Percentiles rank a stretch among this genome's conserved stretches.
Conservation (phyloP, 2,329 filamentous ascomycete genomes). For the Monosporascus cannonballus region DNA sequence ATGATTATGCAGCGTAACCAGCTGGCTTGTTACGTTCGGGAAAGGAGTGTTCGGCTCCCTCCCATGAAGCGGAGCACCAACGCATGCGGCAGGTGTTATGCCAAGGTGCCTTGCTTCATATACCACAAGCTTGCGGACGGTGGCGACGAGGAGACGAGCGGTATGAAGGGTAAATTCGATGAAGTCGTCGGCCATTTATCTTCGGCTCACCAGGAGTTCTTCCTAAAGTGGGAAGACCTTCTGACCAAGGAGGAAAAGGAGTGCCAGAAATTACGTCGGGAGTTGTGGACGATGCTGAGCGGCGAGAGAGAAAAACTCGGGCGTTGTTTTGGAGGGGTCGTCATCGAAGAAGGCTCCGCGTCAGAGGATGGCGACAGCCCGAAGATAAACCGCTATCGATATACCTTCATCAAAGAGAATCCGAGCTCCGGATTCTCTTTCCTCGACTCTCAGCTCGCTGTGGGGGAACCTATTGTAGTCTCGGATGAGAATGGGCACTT, state of each 20-base stretch:
- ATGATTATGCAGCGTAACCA: constrained; percentile 97
- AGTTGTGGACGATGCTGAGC: constrained; percentile 95
- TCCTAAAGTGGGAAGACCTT: constrained; percentile 89
- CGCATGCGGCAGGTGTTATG: constrained; percentile 82
- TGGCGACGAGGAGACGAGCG: constrained; percentile 75
- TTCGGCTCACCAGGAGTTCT: constrained; percentile 71
- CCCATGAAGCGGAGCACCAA: constrained; percentile 79
- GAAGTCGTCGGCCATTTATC: constrained; percentile 75
- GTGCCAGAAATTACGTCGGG: constrained; percentile 76
- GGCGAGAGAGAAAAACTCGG: constrained; percentile 80
- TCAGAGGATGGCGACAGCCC: constrained; percentile 62
- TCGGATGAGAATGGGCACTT: constrained; percentile 95
- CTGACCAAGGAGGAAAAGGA: constrained; percentile 93
- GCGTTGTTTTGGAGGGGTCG: constrained; percentile 81
- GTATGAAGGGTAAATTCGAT: constrained; percentile 74
- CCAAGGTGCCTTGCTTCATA: constrained; percentile 82
- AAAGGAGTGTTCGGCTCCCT: constrained; percentile 72
- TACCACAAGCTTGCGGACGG: constrained; percentile 89
- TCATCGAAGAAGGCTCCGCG: constrained; percentile 73
- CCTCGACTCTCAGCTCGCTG: constrained; percentile 77
- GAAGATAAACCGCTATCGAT: constrained; percentile 88
- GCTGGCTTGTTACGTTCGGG: constrained; percentile 76
- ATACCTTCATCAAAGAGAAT: constrained; percentile 72
- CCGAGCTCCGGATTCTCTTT: constrained; percentile 67
- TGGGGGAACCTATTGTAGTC: constrained; percentile 91